phyloP scores from a whole-genome alignment of 176 grass and related monocot genomes.

The Pharus latifolius region DNA sequence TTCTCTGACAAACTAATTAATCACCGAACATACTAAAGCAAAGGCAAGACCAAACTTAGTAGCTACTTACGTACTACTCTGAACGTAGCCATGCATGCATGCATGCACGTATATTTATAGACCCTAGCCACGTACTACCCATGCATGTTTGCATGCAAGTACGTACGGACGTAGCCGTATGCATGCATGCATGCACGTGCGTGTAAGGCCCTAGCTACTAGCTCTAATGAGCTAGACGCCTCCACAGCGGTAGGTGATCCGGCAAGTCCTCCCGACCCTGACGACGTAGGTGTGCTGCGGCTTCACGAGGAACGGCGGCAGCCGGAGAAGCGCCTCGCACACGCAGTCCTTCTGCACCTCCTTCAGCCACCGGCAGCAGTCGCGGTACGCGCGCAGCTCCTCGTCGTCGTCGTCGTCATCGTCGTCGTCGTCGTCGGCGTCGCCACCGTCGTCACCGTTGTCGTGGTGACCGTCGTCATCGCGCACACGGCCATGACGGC shows the following conservation, averaged over 20 bases:
- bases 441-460: background rate
- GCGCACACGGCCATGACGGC: background rate
- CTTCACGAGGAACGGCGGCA: constrained; percentile 70
- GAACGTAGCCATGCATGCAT: too few species aligned
- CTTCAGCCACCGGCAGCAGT: constrained; percentile 77
- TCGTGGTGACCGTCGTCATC: background rate
- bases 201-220: too few species aligned
- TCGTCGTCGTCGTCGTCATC: constrained; percentile 27
- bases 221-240: constrained; percentile 39
- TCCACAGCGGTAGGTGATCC: constrained; percentile 46
- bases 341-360: constrained; percentile 79
- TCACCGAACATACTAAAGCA: too few species aligned
- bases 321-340: constrained; percentile 54
- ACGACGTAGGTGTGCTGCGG: constrained; percentile 70
- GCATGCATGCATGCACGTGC: background rate
- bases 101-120: too few species aligned
- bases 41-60: too few species aligned
- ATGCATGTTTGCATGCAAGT: too few species aligned
- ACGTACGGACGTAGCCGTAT: too few species aligned
- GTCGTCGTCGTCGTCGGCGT: background rate
- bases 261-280: constrained; percentile 48
- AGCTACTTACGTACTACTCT: too few species aligned
- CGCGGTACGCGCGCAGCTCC: constrained; percentile 40
- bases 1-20: too few species aligned
- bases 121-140: too few species aligned